phyloP scores from a whole-genome alignment of 2,329 filamentous ascomycete species.

The Colletotrichum abscissum region DNA sequence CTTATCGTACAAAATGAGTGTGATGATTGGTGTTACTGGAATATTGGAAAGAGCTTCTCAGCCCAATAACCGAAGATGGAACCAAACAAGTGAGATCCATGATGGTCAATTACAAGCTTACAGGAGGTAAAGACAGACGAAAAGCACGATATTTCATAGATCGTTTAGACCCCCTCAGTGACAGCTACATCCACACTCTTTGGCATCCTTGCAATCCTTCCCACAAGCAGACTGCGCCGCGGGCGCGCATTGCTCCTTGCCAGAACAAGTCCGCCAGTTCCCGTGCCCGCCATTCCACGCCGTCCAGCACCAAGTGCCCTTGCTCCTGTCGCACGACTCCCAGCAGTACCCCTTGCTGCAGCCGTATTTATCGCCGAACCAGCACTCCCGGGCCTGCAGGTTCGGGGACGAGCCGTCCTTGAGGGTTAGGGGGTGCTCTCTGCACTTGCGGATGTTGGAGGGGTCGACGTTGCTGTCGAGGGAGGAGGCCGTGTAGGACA shows the following conservation, averaged over 20 bases:
- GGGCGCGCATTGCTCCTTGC: neutral
- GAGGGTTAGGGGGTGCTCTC: neutral
- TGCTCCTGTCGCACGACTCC: neutral
- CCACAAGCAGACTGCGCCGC: neutral
- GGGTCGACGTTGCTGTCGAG: neutral
- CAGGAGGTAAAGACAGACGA: neutral
- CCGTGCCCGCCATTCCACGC: neutral
- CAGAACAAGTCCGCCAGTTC: neutral
- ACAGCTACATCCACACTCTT: neutral
- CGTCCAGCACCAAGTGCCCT: conserved; percentile 6
- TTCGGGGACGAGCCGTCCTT: neutral
- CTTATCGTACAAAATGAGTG: too few species aligned
- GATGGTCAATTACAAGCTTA: neutral
- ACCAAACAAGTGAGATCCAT: neutral
- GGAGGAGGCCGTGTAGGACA: neutral
- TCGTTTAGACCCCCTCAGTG: neutral
- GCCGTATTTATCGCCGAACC: neutral
- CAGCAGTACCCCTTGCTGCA: conserved; percentile 3
- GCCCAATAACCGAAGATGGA: neutral
- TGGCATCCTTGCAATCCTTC: neutral
- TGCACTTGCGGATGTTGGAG: neutral
- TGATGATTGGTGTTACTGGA: too few species aligned
- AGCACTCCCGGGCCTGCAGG: neutral
- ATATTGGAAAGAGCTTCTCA: neutral
- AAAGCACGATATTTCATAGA: neutral